Conservation (phyloP, 176 grass and related monocot genomes). For the Coix lacrymajobi region DNA sequence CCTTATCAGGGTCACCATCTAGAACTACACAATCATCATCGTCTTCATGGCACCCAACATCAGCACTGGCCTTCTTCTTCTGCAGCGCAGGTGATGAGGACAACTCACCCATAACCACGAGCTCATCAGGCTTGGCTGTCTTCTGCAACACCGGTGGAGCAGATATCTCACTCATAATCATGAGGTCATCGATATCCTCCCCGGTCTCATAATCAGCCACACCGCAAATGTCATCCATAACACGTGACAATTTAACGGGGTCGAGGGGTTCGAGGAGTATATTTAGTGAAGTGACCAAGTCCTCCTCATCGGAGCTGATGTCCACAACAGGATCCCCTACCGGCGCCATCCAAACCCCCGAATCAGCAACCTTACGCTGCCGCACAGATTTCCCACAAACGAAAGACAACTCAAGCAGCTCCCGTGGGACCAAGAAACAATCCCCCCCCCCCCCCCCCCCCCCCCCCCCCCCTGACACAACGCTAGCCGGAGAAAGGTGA, state of each 20-base stretch:
- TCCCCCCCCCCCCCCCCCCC: too few species aligned
- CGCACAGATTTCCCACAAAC: background rate
- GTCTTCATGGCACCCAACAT: conserved; percentile 14
- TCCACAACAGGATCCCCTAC: conserved; percentile 46
- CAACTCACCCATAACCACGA: conserved; percentile 48
- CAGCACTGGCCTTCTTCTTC: conserved; percentile 26
- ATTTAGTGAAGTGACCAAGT: background rate
- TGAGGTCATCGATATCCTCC: conserved; percentile 54
- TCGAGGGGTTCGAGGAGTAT: background rate
- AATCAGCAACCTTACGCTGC: background rate
- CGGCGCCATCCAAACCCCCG: conserved; percentile 31
- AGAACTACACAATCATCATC: conserved; percentile 83
- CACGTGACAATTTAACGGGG: background rate
- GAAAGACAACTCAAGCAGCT: background rate
- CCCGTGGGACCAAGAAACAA: conserved; percentile 13
- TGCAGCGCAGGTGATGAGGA: background rate
- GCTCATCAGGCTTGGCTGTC: conserved; percentile 28
- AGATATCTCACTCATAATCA: conserved; percentile 55
- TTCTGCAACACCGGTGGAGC: conserved; percentile 8
- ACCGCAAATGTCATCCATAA: conserved; percentile 29
- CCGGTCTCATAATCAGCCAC: background rate
- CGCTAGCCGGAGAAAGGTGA: conserved; percentile 16
- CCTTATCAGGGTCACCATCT: conserved; percentile 62
- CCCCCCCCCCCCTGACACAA: background rate
- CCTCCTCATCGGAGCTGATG: conserved; percentile 95